Percentiles rank a stretch among this genome's conserved stretches.
Evolutionary conservation across 345 rosid species (phyloP).

Genomic region (Pseudoturritis turrita): DNA sequence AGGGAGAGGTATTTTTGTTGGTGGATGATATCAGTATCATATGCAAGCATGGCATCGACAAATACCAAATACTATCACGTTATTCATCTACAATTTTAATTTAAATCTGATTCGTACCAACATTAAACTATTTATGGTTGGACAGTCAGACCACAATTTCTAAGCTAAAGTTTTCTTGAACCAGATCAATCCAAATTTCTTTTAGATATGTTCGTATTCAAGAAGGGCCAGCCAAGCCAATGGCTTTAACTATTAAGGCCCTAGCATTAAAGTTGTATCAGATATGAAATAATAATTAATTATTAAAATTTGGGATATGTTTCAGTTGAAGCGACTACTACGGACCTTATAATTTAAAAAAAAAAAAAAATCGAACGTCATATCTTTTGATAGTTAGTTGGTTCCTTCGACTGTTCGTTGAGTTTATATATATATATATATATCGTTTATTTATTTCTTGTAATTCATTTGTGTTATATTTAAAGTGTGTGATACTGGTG

Average conservation of each 20-base stretch:
- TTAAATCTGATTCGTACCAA: not conserved
- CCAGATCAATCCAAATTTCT: not conserved
- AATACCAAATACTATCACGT: not conserved
- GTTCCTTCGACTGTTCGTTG: conserved; percentile 24
- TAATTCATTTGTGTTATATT: not conserved
- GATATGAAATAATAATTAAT: not conserved
- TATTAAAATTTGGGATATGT: not conserved
- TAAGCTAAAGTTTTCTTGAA: not conserved
- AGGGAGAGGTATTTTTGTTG: not conserved
- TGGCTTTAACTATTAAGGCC: conserved; percentile 24
- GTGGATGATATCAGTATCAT: not conserved
- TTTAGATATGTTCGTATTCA: conserved; percentile 18
- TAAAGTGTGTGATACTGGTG: not conserved
- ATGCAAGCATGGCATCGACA: not conserved
- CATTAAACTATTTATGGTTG: not conserved
- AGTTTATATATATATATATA: not conserved
- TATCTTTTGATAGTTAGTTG: conserved; percentile 26
- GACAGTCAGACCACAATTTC: not conserved
- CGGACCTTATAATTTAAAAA: not conserved
- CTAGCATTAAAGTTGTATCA: conserved; percentile 19
- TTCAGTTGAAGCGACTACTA: conserved; percentile 15
- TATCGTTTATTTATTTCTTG: not conserved
- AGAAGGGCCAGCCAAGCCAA: conserved; percentile 5
- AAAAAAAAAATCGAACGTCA: not conserved
- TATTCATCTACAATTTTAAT: not conserved